Evolutionary conservation across 495 filamentous ascomycete species (phyloP).

Genomic region (Talaromyces ruber): DNA sequence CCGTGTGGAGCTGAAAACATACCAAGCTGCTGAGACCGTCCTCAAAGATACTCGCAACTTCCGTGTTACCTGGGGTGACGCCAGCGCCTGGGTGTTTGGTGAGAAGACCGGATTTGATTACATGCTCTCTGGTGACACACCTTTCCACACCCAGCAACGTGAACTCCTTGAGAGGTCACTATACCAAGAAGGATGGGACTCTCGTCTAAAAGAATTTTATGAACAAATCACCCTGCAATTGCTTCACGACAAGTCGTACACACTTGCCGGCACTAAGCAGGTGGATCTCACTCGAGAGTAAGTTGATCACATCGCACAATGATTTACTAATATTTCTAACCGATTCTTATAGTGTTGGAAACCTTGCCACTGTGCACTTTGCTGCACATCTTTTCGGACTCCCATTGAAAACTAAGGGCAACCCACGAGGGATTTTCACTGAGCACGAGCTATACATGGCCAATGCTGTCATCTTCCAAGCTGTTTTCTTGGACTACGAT

Average conservation of each 20-base stretch:
- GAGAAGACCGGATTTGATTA: slow-evolving; percentile 43
- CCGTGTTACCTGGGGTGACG: slow-evolving; percentile 53
- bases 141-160: slow-evolving; percentile 30
- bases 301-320: slow-evolving; percentile 10
- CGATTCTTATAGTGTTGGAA: slow-evolving; percentile 44
- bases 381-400: slow-evolving; percentile 64
- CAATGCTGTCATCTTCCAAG: slow-evolving; percentile 56
- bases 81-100: slow-evolving; percentile 44
- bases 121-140: slow-evolving; percentile 47
- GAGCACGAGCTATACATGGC: slow-evolving; percentile 73
- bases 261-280: slow-evolving; percentile 48
- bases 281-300: slow-evolving; percentile 70
- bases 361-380: slow-evolving; percentile 64
- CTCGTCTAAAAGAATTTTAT: slow-evolving; percentile 47
- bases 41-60: slow-evolving; percentile 55
- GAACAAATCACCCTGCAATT: slow-evolving; percentile 55
- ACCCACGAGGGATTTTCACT: slow-evolving; percentile 62
- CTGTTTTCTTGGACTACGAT: slow-evolving; percentile 49
- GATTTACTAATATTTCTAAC: neutral
- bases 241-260: slow-evolving; percentile 55
- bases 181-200: slow-evolving; percentile 38
- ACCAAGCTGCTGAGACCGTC: slow-evolving; percentile 54
- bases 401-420: slow-evolving; percentile 61
- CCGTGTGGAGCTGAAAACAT: slow-evolving; percentile 48
- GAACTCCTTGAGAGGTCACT: slow-evolving; percentile 35